Conservation (phyloP, 2,329 filamentous ascomycete genomes). For the Coleophoma eucalyptorum region DNA sequence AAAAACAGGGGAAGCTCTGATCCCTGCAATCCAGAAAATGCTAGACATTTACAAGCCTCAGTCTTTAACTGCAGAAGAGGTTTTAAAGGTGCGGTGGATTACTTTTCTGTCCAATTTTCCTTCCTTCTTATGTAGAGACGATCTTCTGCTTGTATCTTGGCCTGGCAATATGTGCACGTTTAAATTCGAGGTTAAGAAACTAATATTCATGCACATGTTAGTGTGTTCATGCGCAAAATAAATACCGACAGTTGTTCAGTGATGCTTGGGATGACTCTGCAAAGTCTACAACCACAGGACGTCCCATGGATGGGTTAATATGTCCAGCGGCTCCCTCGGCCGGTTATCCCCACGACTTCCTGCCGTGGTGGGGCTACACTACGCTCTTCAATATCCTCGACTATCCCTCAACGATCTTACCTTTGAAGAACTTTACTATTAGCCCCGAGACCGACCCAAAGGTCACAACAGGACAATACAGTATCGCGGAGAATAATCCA, state of each 20-base stretch:
- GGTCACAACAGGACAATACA: constrained; percentile 2
- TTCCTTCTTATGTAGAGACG: too few species aligned
- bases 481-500: constrained; percentile 4
- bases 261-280: constrained; percentile 1
- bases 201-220: constrained; percentile 1
- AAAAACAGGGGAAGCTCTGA: too few species aligned
- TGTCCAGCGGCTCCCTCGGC: constrained; percentile 3
- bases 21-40: too few species aligned
- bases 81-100: too few species aligned
- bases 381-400: constrained; percentile 7
- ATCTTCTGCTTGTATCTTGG: too few species aligned
- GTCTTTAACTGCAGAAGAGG: too few species aligned
- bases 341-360: constrained; percentile 5
- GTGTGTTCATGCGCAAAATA: too few species aligned
- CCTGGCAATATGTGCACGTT: too few species aligned
- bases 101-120: too few species aligned
- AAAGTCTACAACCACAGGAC: neutral
- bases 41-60: too few species aligned
- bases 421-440: constrained; percentile 4
- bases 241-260: too few species aligned
- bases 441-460: constrained; percentile 11
- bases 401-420: constrained; percentile 3
- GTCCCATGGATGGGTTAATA: constrained; percentile 4
- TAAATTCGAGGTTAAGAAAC: neutral
- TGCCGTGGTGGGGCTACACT: constrained; percentile 6